Evolutionary conservation across 202 grass and related monocot species (phyloP), one percentile per base, ranked within the genome.

Genomic region (Zoysia matrella): DNA sequence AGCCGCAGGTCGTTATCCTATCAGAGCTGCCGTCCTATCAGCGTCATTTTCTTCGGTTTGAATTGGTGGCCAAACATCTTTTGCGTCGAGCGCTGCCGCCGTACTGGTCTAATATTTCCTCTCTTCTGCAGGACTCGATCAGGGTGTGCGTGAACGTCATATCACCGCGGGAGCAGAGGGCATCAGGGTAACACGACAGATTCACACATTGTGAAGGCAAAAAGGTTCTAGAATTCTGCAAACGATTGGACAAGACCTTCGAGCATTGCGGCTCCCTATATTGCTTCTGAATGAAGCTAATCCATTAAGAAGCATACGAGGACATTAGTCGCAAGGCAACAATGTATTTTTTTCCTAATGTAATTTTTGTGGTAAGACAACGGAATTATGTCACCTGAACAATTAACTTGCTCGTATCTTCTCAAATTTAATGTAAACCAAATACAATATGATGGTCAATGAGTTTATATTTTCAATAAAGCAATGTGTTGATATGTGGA

Each of bases 201-300:
- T 90, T 83, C 80, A 90, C 79, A 83, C 79, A 80, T 55, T 60
- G 56, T 60, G 49, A 79, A 52, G 79, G 69, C 67, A 73, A 83
- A 50, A 47, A 2, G 48, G 54, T 52, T 71, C 8, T 69, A 78
- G 8, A 84, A 57, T 50, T 51, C 10, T 61, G 83, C 41, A 76
- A 60, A n/a, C 13, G 22, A 18, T 2, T 8, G 39, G 76, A 30
- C 22, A 30, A 6, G 52, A 65, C 22, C 15, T 65, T 11, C 11
- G 3, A 78, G 39, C 60, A 12, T 1, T 49, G 14, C 0, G 0
- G n/a, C 74, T 47, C 1, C 40, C 42, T 43, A 47, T 40, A 74
- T 74, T 41, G n/a, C 72, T 71, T 85, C 65, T 66, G 44, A 47
- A 44, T 46, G 65, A 88, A 61, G 71, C 14, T 88, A n/a, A n/a